These are phyloP conservation scores for Nicotiana attenuata DNA, from an alignment of 257 asterid species.

Conservation along the genomic window DNA sequence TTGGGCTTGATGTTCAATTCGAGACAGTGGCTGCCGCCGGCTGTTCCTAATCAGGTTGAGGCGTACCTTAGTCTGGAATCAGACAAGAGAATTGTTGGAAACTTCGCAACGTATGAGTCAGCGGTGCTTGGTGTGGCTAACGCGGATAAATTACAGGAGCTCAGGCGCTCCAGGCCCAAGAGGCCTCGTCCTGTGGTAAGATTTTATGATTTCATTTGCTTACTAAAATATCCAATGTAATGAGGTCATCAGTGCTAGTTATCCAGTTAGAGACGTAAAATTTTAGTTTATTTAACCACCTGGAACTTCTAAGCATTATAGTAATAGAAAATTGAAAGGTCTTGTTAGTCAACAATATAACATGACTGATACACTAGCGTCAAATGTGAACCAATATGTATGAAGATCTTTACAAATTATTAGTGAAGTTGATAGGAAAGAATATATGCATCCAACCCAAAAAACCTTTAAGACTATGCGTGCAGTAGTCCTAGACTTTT, in stretches of 20 bases:
- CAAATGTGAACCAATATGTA: not conserved
- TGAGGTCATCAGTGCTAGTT: not conserved
- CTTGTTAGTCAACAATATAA: not conserved
- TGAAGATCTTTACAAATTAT: not conserved
- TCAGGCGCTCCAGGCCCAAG: slow-evolving; percentile 58
- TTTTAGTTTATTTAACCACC: not conserved
- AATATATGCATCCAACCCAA: not conserved
- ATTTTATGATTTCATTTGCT: not conserved
- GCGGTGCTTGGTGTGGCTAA: slow-evolving; percentile 88
- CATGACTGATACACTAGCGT: not conserved
- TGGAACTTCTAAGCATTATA: not conserved
- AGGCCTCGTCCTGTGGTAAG: slow-evolving; percentile 45
- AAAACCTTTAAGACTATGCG: not conserved
- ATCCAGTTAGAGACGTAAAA: not conserved
- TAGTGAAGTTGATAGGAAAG: not conserved
- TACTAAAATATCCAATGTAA: not conserved
- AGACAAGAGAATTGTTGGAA: slow-evolving; percentile 55
- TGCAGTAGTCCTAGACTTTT: not conserved
- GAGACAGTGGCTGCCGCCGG: slow-evolving; percentile 52
- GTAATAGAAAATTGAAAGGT: not conserved
- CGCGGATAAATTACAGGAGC: slow-evolving; percentile 39
- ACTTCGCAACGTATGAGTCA: slow-evolving; percentile 69
- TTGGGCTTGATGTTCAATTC: slow-evolving; percentile 64
- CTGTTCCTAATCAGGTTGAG: slow-evolving; percentile 58
- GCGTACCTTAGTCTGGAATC: slow-evolving; percentile 84